phyloP scores from a whole-genome alignment of 2,329 filamentous ascomycete species.

The Aspergillus brasiliensis region DNA sequence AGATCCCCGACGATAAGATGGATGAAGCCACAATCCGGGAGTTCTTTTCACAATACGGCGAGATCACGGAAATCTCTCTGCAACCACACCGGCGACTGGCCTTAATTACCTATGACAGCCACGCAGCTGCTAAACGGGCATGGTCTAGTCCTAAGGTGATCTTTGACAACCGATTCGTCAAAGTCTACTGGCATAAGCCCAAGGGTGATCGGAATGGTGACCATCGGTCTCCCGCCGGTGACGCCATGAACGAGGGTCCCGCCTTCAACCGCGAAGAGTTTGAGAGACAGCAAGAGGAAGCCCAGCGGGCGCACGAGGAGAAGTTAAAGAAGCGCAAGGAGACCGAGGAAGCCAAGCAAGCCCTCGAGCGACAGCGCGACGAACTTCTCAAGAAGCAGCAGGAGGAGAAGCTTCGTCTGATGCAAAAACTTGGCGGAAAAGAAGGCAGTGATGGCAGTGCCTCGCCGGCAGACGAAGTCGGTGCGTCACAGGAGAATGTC shows the following conservation, averaged over 20 bases:
- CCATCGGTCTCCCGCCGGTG: conserved; percentile 22
- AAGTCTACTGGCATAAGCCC: conserved; percentile 63
- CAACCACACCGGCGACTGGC: conserved; percentile 58
- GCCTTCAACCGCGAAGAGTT: conserved; percentile 57
- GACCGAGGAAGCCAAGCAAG: conserved; percentile 52
- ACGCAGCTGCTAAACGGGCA: conserved; percentile 55
- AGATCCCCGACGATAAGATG: conserved; percentile 62
- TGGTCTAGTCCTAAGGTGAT: conserved; percentile 64
- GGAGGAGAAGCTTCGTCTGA: conserved; percentile 55
- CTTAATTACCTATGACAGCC: conserved; percentile 57
- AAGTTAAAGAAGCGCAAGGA: conserved; percentile 55
- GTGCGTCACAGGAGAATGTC: conserved; percentile 35
- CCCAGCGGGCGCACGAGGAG: conserved; percentile 59
- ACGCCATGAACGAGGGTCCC: conserved; percentile 41
- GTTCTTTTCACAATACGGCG: conserved; percentile 62
- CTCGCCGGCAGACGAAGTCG: conserved; percentile 25
- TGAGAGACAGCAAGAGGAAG: conserved; percentile 57
- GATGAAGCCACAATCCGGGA: conserved; percentile 55
- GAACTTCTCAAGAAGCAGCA: conserved; percentile 56
- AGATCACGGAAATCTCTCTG: conserved; percentile 57
- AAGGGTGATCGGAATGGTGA: conserved; percentile 35
- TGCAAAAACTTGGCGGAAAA: conserved; percentile 51
- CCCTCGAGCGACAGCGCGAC: conserved; percentile 56
- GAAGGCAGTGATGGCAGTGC: conserved; percentile 32
- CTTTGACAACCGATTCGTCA: conserved; percentile 66